Base-by-base conservation (phyloP, 306 rosid genomes). In the Bauhinia variegata region DNA sequence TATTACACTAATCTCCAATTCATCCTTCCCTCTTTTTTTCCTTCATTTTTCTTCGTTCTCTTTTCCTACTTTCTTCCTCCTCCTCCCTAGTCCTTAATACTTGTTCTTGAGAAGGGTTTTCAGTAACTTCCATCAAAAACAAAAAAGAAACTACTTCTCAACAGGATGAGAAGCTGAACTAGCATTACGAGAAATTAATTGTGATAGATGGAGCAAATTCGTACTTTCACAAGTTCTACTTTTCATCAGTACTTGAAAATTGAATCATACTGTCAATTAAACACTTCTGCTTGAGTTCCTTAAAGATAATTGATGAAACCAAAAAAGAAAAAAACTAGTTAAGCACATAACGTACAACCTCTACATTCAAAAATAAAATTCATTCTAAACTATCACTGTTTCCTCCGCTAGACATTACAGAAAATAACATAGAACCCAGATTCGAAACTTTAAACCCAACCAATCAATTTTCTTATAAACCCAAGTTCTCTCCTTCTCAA, bases 361-460 rank as follows among this genome's bases (percentile, higher is more conserved):
- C 37, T 4, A 30, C 23, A 17, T 16, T 14, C 57, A 39, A 31
- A 13, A 32, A 42, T 13, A 19, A 64, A 18, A 7, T 48, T 53
- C 51, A 43, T 36, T 57, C 66, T 11, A 68, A 37, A 65, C 15
- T 36, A 4, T 60, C 44, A 68, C 76, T 60, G 11, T 55, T 28
- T 15, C 15, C 62, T 38, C 39, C 14, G 42, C 8, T 9, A 30
- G 9, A 18, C 16, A 64, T 57, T 13, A 41, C 58, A 55, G 36
- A 60, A 42, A 70, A 51, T 57, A 51, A 37, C n/a, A n/a, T 17
- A 19, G 17, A 63, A 46, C 46, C 39, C n/a, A 39, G 43, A 64
- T 69, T 77, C 63, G 6, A 17, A 15, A 48, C 39, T 10, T 43
- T 28, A 16, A 70, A 66, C 11, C 23, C 44, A 77, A 69, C 48